A percentile compares a stretch with the other conserved stretches of the same genome.
phyloP scores from a whole-genome alignment of 768 basidiomycete genomes.

The Nevesoporus exiguus region DNA sequence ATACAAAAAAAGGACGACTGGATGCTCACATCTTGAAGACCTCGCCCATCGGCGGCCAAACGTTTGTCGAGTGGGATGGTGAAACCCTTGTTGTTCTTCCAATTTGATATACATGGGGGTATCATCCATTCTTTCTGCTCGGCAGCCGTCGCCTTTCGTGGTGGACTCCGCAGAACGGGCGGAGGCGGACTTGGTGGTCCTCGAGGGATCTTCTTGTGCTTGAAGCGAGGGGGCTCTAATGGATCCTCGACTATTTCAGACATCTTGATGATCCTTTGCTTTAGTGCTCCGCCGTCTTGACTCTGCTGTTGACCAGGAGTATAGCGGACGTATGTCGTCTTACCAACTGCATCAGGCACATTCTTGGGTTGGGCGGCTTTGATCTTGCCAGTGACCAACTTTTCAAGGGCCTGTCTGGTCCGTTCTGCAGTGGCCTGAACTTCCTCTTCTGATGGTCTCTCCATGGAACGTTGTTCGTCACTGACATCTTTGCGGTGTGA shows the following conservation, averaged over 20 bases:
- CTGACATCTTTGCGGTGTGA: conserved; percentile 83
- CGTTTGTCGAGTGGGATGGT: conserved; percentile 98
- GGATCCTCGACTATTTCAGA: conserved; percentile 97
- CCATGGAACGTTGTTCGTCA: conserved; percentile 72
- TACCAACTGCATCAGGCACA: conserved; percentile 79
- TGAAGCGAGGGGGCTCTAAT: conserved; percentile 93
- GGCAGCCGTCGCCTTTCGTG: conserved; percentile 90
- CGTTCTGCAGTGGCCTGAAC: conserved; percentile 88
- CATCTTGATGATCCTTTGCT: conserved; percentile 99
- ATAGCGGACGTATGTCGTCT: conserved; percentile 90
- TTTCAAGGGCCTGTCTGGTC: conserved; percentile 88
- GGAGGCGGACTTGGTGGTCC: conserved; percentile 96
- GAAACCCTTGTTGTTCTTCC: conserved; percentile 99
- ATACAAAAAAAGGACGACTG: background rate
- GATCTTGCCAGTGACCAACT: conserved; percentile 92
- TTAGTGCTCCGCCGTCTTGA: conserved; percentile 51
- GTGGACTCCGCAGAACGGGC: conserved; percentile 92
- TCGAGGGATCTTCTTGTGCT: conserved; percentile 97
- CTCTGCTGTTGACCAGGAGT: conserved; percentile 89
- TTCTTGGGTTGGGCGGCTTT: conserved; percentile 98
- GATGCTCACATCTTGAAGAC: conserved; percentile 86
- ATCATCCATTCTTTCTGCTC: conserved; percentile 99
- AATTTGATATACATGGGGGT: conserved; percentile 98
- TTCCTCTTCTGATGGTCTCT: conserved; percentile 91
- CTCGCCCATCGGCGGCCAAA: conserved; percentile 95